These are phyloP conservation scores for Pleomassaria siparia DNA, from an alignment of 2,329 filamentous ascomycete genomes.

Conservation along the genomic window DNA sequence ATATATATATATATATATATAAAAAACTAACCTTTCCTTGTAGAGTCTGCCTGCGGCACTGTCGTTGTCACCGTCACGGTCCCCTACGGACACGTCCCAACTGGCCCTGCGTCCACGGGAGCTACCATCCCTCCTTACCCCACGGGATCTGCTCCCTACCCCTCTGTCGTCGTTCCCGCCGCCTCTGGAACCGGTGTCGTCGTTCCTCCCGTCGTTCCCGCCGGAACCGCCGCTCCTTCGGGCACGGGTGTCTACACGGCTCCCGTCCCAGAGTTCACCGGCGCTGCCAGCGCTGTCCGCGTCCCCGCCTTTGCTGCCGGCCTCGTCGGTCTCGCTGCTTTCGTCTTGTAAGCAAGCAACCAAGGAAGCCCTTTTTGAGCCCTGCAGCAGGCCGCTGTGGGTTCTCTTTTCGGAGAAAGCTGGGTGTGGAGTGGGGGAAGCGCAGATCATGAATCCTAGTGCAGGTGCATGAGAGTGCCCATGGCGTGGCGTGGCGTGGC, in stretches of 20 bases:
- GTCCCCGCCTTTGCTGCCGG: slow-evolving; percentile 7
- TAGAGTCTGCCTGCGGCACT: slow-evolving; percentile 26
- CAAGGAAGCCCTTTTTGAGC: no score
- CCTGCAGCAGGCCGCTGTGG: not conserved
- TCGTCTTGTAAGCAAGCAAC: slow-evolving; percentile 13
- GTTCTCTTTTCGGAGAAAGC: not conserved
- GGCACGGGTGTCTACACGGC: slow-evolving; percentile 23
- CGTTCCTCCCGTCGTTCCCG: slow-evolving; percentile 1
- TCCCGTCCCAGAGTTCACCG: slow-evolving; percentile 10
- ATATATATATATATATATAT: no score
- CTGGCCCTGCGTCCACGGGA: slow-evolving; percentile 3
- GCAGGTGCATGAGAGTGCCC: not conserved
- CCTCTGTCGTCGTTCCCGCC: slow-evolving; percentile 20
- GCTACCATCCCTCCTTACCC: slow-evolving; percentile 23
- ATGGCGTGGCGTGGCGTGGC: not conserved
- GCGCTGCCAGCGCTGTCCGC: slow-evolving; percentile 8
- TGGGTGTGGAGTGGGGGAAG: not conserved
- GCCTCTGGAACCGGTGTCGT: slow-evolving; percentile 5
- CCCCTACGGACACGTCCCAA: slow-evolving; percentile 2
- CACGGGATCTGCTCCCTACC: slow-evolving; percentile 29
- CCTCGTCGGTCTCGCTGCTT: slow-evolving; percentile 8
- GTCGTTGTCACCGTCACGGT: slow-evolving; percentile 35
- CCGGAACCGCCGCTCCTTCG: slow-evolving; percentile 17
- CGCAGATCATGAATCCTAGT: not conserved
- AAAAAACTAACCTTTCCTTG: slow-evolving; percentile 1